Evolutionary conservation across 768 basidiomycete species (phyloP).

Genomic region (Mycena vitilis): DNA sequence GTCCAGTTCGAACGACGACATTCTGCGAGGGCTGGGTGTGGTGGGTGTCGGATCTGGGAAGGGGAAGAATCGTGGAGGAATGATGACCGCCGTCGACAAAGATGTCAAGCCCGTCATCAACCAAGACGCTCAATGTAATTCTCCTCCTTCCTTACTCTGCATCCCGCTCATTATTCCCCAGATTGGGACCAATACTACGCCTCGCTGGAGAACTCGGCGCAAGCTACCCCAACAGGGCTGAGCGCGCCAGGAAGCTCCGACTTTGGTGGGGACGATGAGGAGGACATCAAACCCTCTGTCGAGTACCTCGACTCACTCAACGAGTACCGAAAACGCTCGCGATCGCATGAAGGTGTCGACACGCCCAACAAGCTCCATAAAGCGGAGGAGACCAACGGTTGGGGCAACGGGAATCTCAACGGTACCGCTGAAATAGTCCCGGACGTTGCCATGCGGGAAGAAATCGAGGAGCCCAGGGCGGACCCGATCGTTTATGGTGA

Average conservation of each 20-base stretch:
- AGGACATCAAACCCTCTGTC: slow-evolving; percentile 74
- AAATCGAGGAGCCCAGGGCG: slow-evolving; percentile 47
- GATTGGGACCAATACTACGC: slow-evolving; percentile 90
- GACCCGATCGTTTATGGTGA: slow-evolving; percentile 79
- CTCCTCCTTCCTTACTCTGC: not conserved
- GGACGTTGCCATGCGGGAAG: slow-evolving; percentile 41
- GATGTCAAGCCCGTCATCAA: slow-evolving; percentile 55
- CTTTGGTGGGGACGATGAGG: slow-evolving; percentile 68
- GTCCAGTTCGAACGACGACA: slow-evolving; percentile 74
- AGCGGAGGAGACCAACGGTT: slow-evolving; percentile 31
- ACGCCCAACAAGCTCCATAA: slow-evolving; percentile 53
- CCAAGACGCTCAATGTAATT: slow-evolving; percentile 76
- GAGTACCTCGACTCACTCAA: slow-evolving; percentile 78
- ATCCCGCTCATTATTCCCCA: slow-evolving; percentile 41
- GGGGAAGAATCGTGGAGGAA: slow-evolving; percentile 39
- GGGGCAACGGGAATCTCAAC: slow-evolving; percentile 34
- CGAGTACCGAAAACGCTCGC: slow-evolving; percentile 79
- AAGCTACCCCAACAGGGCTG: slow-evolving; percentile 69
- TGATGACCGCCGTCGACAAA: slow-evolving; percentile 18
- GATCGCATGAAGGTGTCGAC: slow-evolving; percentile 65
- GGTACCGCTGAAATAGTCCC: slow-evolving; percentile 29
- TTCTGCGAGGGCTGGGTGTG: slow-evolving; percentile 74
- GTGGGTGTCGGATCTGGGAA: slow-evolving; percentile 52
- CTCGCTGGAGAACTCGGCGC: slow-evolving; percentile 69
- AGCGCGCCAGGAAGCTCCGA: slow-evolving; percentile 61